These are phyloP conservation scores for Vigna nakashimae DNA, from an alignment of 306 rosid species.

Conservation along the genomic window DNA sequence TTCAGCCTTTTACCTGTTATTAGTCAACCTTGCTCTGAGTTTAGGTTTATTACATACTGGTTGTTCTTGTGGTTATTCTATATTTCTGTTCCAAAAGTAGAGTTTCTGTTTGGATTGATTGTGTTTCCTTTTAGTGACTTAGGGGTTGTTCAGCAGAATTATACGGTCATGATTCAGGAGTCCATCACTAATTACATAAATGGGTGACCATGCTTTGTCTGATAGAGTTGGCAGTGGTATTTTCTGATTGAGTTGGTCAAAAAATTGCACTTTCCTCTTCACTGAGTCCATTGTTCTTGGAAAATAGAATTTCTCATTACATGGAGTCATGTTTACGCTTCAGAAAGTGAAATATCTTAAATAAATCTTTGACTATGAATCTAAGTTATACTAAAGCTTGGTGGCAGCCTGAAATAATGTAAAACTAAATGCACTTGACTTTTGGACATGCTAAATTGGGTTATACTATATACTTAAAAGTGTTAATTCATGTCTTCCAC, in stretches of 20 bases:
- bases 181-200: conserved; percentile 1
- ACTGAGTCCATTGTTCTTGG: conserved; percentile 11
- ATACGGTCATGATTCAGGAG: not conserved
- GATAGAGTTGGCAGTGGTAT: not conserved
- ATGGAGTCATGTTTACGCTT: not conserved
- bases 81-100: not conserved
- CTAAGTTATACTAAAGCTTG: conserved; percentile 1
- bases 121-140: not conserved
- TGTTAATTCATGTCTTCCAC: conserved; percentile 31
- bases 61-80: not conserved
- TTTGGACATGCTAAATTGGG: conserved; percentile 15
- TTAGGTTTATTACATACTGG: conserved; percentile 4
- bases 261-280: not conserved
- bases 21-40: conserved; percentile 24
- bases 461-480: conserved; percentile 14
- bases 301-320: conserved; percentile 1
- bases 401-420: conserved; percentile 25
- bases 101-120: not conserved
- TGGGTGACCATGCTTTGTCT: not conserved
- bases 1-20: conserved; percentile 15
- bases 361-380: conserved; percentile 22
- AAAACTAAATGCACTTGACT: not conserved
- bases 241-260: conserved; percentile 2
- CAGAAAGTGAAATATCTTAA: conserved; percentile 5
- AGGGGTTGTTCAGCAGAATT: conserved; percentile 4